Conservation (phyloP, 2,329 filamentous ascomycete species). For the Diaporthe ilicicola region DNA sequence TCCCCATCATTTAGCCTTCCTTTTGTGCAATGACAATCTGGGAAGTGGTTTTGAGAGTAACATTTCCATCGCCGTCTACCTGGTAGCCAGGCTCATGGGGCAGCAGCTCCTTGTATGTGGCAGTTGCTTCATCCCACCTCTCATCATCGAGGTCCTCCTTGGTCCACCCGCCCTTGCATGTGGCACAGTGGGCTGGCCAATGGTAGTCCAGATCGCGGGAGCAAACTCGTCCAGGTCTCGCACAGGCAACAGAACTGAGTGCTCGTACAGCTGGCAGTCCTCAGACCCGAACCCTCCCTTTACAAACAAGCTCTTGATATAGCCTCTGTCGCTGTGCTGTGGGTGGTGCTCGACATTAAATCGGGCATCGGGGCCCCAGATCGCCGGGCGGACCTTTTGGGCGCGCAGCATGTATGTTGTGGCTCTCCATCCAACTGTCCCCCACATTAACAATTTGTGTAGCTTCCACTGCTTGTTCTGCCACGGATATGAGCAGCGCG, state of each 20-base stretch:
- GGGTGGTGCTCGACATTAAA: constrained; percentile 34
- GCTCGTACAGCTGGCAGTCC: constrained; percentile 32
- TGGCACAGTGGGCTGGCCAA: constrained; percentile 35
- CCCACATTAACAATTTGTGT: too few relatives aligned
- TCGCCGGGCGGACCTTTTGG: constrained; percentile 32
- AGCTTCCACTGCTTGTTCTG: too few relatives aligned
- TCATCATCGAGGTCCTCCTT: constrained; percentile 36
- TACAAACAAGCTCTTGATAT: constrained; percentile 26
- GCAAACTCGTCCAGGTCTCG: constrained; percentile 33
- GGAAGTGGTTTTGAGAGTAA: constrained; percentile 29
- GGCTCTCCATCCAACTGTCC: too few relatives aligned
- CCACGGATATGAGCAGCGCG: too few relatives aligned
- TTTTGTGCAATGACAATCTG: constrained; percentile 29
- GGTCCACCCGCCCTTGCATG: constrained; percentile 34
- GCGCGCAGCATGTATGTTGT: too few relatives aligned
- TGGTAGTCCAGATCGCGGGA: constrained; percentile 34
- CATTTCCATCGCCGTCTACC: constrained; percentile 13
- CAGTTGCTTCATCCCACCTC: constrained; percentile 34
- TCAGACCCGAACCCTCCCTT: constrained; percentile 32
- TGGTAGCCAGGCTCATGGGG: constrained; percentile 31
- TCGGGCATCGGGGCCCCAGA: constrained; percentile 32
- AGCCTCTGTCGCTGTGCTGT: constrained; percentile 34
- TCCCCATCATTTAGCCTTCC: background rate
- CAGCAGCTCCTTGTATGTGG: constrained; percentile 35
- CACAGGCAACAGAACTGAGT: constrained; percentile 33